phyloP scores from a whole-genome alignment of 768 basidiomycete genomes.

The Lactarius hatsudake region DNA sequence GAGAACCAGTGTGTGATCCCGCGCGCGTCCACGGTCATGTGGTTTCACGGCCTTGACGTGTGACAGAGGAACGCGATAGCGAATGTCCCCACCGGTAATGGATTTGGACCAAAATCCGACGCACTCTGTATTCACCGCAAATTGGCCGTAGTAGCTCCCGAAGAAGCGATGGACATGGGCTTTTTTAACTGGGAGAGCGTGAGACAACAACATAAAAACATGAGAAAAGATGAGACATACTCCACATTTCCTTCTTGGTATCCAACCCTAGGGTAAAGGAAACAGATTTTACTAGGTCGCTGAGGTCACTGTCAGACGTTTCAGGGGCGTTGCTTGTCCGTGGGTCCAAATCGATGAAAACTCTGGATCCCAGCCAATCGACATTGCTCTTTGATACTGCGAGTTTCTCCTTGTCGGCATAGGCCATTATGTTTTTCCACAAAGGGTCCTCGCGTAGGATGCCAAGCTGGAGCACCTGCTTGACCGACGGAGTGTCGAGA shows the following conservation, averaged over 20 bases:
- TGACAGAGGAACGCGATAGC: constrained; percentile 24
- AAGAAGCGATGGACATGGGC: constrained; percentile 21
- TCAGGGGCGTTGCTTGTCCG: neutral
- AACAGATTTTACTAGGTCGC: constrained; percentile 13
- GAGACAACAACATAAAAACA: neutral
- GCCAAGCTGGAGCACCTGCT: constrained; percentile 25
- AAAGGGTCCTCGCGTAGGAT: constrained; percentile 11
- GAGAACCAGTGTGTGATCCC: constrained; percentile 16
- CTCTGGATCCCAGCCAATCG: constrained; percentile 23
- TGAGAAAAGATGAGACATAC: neutral
- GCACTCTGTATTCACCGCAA: constrained; percentile 21
- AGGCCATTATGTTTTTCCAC: constrained; percentile 13
- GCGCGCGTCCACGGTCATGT: constrained; percentile 1
- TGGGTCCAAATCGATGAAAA: constrained; percentile 22
- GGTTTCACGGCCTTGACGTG: constrained; percentile 16
- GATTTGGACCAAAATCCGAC: constrained; percentile 27
- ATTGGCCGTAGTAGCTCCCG: constrained; percentile 14
- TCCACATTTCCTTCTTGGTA: constrained; percentile 20
- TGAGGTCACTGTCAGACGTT: constrained; percentile 6
- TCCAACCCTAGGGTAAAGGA: constrained; percentile 22
- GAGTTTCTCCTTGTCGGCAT: constrained; percentile 6
- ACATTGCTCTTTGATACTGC: neutral
- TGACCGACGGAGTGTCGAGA: constrained; percentile 13
- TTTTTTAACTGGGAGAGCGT: constrained; percentile 14
- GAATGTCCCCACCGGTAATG: constrained; percentile 17